phyloP scores from a whole-genome alignment of 306 rosid genomes.

The Castanea mollissima region DNA sequence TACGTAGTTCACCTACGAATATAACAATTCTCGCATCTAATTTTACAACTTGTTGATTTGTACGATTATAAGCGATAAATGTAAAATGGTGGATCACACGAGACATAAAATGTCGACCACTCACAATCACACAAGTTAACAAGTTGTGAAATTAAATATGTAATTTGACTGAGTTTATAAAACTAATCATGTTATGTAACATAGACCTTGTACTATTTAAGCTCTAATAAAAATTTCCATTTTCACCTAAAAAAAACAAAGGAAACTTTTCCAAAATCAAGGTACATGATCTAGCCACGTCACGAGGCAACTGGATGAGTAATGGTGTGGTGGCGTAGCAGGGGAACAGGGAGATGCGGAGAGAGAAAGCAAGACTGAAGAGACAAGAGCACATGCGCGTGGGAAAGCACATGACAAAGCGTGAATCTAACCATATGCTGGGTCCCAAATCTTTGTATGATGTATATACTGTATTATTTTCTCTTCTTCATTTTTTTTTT shows the following conservation, averaged over 20 bases:
- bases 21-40: fast-evolving
- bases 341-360: conserved; percentile 8
- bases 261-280: background rate
- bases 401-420: conserved; percentile 14
- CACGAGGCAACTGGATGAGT: background rate
- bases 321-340: conserved; percentile 10
- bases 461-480: background rate
- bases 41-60: too few relatives aligned
- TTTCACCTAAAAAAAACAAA: too few relatives aligned
- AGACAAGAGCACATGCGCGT: conserved; percentile 37
- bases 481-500: background rate
- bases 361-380: conserved; percentile 12
- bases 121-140: too few relatives aligned
- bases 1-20: too few relatives aligned
- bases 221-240: too few relatives aligned
- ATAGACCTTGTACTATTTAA: too few relatives aligned
- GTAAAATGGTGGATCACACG: too few relatives aligned
- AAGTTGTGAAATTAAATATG: too few relatives aligned
- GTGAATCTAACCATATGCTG: background rate
- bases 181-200: too few relatives aligned
- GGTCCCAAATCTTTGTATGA: background rate
- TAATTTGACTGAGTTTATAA: too few relatives aligned
- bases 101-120: fast-evolving
- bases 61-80: fast-evolving
- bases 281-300: background rate